These are phyloP conservation scores for Bolboschoenus planiculmis DNA, from an alignment of 176 grass and related monocot genomes.

Conservation along the genomic window DNA sequence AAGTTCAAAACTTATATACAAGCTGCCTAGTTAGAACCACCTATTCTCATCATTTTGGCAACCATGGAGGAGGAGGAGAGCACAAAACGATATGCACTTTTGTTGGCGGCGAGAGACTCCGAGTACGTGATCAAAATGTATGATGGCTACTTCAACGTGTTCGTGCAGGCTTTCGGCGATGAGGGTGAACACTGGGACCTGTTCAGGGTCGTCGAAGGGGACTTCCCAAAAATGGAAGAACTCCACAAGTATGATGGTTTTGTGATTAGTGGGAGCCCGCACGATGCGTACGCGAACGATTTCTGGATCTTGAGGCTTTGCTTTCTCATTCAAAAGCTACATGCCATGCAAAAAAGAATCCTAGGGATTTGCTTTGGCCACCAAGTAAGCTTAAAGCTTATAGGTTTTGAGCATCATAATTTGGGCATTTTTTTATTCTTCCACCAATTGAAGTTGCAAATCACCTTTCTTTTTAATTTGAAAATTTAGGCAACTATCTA, in stretches of 20 bases:
- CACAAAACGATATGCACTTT: conserved; percentile 47
- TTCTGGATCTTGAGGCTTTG: conserved; percentile 61
- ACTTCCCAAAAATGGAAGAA: conserved; percentile 41
- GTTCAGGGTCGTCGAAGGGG: conserved; percentile 64
- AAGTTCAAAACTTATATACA: neutral
- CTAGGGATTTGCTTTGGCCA: conserved; percentile 95
- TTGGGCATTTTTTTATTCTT: neutral
- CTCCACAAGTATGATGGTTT: conserved; percentile 52
- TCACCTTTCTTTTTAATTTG: neutral
- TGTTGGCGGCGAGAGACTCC: conserved; percentile 71
- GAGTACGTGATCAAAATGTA: conserved; percentile 83
- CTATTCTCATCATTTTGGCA: neutral
- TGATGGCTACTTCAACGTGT: conserved; percentile 74
- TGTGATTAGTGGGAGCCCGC: conserved; percentile 80
- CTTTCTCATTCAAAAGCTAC: conserved; percentile 41
- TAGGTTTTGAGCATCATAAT: neutral
- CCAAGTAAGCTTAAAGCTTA: conserved; percentile 35
- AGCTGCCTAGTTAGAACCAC: neutral
- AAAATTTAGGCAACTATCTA: neutral
- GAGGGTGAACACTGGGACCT: conserved; percentile 62
- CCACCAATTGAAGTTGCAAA: neutral
- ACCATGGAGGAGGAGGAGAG: neutral
- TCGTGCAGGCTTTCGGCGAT: conserved; percentile 56
- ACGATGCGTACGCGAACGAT: conserved; percentile 65
- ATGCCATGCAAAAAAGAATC: conserved; percentile 42